Conservation (phyloP, 371 early-diverging fungal species). For the Lichtheimia ramosa region DNA sequence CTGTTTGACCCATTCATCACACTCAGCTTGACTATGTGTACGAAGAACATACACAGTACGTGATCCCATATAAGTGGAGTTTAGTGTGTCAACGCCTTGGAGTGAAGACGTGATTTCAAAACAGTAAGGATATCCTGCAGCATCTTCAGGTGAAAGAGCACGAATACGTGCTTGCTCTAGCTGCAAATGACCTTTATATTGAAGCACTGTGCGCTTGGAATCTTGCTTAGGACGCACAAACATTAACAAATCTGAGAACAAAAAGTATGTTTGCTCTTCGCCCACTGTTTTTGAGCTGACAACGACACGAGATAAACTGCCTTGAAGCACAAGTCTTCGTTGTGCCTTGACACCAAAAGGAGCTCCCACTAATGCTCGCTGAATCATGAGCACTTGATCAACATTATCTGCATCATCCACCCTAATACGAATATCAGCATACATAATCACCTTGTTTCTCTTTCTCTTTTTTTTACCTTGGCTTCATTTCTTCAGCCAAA, state of each 20-base stretch:
- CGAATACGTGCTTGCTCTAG: constrained; percentile 33
- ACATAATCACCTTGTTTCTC: neutral
- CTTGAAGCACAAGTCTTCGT: constrained; percentile 37
- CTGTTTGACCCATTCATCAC: constrained; percentile 24
- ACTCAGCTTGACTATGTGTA: constrained; percentile 20
- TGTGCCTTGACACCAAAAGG: constrained; percentile 37
- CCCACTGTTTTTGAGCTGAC: constrained; percentile 16
- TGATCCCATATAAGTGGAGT: constrained; percentile 29
- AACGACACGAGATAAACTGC: constrained; percentile 26
- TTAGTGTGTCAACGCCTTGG: constrained; percentile 38
- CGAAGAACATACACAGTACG: constrained; percentile 30
- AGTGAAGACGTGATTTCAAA: constrained; percentile 36
- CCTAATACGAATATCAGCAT: constrained; percentile 11
- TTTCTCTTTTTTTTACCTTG: constrained; percentile 21
- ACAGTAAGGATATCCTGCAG: constrained; percentile 24
- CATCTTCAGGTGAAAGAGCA: constrained; percentile 19
- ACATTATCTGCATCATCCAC: constrained; percentile 38
- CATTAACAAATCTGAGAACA: constrained; percentile 44
- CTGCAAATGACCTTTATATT: constrained; percentile 39
- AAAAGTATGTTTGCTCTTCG: constrained; percentile 32
- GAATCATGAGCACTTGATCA: constrained; percentile 40
- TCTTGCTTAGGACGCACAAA: constrained; percentile 32
- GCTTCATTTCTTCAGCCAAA: constrained; percentile 23
- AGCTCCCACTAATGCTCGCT: constrained; percentile 31
- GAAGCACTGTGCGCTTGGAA: constrained; percentile 16